Conservation (phyloP, 345 rosid species). For the Raphanus sativus region DNA sequence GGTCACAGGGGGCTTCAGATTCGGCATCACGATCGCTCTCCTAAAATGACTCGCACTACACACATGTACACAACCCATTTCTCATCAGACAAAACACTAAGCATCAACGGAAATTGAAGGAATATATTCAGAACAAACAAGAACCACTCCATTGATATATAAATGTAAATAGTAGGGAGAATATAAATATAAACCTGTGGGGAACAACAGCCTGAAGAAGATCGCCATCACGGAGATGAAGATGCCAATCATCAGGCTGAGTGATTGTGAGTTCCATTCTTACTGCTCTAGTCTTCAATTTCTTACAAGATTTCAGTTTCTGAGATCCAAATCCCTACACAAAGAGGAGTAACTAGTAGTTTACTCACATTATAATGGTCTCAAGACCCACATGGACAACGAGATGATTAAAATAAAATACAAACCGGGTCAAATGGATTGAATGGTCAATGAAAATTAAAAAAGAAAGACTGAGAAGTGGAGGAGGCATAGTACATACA, state of each 20-base stretch:
- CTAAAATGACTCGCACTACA: slow-evolving; percentile 67
- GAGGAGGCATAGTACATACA: slow-evolving; percentile 23
- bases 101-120: not conserved
- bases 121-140: not conserved
- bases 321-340: slow-evolving; percentile 36
- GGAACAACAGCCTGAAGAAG: slow-evolving; percentile 71
- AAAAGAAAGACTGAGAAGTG: not conserved
- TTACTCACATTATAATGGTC: not conserved
- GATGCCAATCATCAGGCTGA: slow-evolving; percentile 89
- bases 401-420: not conserved
- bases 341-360: not conserved
- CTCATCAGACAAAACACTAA: slow-evolving; percentile 17
- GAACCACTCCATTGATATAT: not conserved
- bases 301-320: slow-evolving; percentile 29
- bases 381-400: slow-evolving; percentile 2
- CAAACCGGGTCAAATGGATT: not conserved
- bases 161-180: not conserved
- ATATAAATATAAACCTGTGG: slow-evolving; percentile 54
- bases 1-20: slow-evolving; percentile 84
- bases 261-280: slow-evolving; percentile 69
- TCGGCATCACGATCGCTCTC: slow-evolving; percentile 95
- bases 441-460: not conserved
- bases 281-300: slow-evolving; percentile 31
- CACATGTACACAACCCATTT: slow-evolving; percentile 12
- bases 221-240: slow-evolving; percentile 77